phyloP scores from a whole-genome alignment of 164 flowering plant species.

The Kingdonia uniflora region DNA sequence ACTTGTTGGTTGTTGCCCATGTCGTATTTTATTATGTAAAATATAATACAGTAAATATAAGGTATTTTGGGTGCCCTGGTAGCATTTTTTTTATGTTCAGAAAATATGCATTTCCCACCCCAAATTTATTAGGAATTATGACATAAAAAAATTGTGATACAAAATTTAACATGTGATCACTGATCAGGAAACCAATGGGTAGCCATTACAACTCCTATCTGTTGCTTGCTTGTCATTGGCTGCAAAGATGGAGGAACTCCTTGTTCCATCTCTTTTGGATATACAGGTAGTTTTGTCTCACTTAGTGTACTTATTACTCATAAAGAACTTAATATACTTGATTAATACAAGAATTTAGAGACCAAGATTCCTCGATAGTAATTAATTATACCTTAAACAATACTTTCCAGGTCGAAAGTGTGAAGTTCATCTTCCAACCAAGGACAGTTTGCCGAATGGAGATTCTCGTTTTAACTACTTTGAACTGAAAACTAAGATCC shows the following conservation, averaged over 20 bases:
- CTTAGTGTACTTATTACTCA: not conserved
- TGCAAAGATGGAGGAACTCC: slow-evolving; percentile 72
- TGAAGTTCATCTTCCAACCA: slow-evolving; percentile 50
- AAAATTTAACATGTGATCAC: too few relatives aligned
- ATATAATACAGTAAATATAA: too few relatives aligned
- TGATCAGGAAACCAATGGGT: slow-evolving; percentile 25
- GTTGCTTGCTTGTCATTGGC: slow-evolving; percentile 70
- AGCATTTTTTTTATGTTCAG: not conserved
- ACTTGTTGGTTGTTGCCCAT: too few relatives aligned
- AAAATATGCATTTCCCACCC: not conserved
- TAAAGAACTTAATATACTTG: not conserved
- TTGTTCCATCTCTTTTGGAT: slow-evolving; percentile 46
- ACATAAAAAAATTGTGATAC: not conserved
- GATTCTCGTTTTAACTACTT: slow-evolving; percentile 41
- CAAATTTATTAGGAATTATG: not conserved
- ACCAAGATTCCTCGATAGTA: too few relatives aligned
- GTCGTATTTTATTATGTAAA: too few relatives aligned
- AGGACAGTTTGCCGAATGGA: slow-evolving; percentile 58
- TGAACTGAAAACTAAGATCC: slow-evolving; percentile 50
- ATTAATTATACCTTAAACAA: not conserved
- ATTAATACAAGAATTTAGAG: not conserved
- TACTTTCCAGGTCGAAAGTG: slow-evolving; percentile 11
- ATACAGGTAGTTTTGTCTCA: slow-evolving; percentile 26
- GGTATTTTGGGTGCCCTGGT: too few relatives aligned
- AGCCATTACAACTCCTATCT: slow-evolving; percentile 61